Base-by-base conservation (phyloP, 352 stramenopile genomes). In the Phytophthora litchii region DNA sequence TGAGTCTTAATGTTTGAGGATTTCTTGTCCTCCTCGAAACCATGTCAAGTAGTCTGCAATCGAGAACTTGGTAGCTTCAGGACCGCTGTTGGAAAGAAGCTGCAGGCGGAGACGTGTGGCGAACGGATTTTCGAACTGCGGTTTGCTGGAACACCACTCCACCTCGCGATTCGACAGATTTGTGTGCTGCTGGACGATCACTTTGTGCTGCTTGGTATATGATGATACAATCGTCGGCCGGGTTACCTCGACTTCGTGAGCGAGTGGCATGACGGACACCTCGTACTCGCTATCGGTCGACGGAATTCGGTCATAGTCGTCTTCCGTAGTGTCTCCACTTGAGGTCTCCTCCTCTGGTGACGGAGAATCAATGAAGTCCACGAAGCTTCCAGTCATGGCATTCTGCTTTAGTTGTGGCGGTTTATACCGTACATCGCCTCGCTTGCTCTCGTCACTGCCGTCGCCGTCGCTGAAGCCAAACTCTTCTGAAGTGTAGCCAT, bases 391-490 rank as follows among this genome's bases (percentile, higher is more conserved):
- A 14, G 52, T 68, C 58, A 57, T 54, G 2, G 32, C 35, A 32
- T 68, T 54, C 38, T 56, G 35, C 8, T 11, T 0, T 35, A 14
- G 16, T 1, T 32, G 53, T 25, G 25, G n/a, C 9, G 5, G 40
- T 38, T 37, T 40, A 63, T 42, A 57, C 29, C 34, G 49, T 3
- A 32, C 25, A 9, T 61, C 47, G 1, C 31, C 35, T 12, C n/a
- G 10, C 17, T 54, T 67, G 16, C 4, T 56, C 36, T 54, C 54
- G 23, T 70, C 46, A 21, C 37, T 56, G 23, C 38, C 50, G 43
- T 67, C 60, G 45, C n/a, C 21, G 25, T 74, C 65, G 9, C 60
- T 74, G 17, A 67, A 74, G 14, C 66, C 55, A 31, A 74, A 71
- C 14, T 71, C 66, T 10, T 74, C 66, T 9, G 66, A 68, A 5